Conservation (phyloP, 371 early-diverging fungal species). For the Batkoa obscura region DNA sequence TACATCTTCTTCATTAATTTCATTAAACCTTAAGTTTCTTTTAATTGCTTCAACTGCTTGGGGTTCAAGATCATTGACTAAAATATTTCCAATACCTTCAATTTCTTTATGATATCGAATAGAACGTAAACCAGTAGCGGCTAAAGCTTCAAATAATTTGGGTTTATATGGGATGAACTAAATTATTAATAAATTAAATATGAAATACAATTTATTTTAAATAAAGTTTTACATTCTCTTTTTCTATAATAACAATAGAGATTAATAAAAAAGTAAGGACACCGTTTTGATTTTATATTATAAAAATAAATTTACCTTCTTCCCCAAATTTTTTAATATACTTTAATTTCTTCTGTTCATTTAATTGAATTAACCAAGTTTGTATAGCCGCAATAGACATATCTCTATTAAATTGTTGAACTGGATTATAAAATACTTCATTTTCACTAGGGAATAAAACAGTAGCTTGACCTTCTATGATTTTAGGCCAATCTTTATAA, state of each 20-base stretch:
- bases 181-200: neutral
- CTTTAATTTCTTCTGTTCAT: constrained; percentile 24
- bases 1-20: constrained; percentile 40
- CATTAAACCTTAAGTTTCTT: constrained; percentile 77
- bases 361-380: constrained; percentile 49
- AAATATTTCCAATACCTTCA: constrained; percentile 50
- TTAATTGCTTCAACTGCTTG: constrained; percentile 85
- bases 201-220: neutral
- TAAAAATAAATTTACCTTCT: neutral
- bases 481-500: no score
- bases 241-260: neutral
- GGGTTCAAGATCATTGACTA: constrained; percentile 85
- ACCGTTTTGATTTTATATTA: neutral
- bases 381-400: constrained; percentile 78
- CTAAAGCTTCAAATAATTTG: constrained; percentile 88
- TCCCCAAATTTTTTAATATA: constrained; percentile 11
- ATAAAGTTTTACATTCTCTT: neutral
- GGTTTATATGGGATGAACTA: constrained; percentile 15
- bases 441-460: constrained; percentile 75
- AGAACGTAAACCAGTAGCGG: constrained; percentile 96
- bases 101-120: constrained; percentile 97
- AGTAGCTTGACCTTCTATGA: constrained; percentile 70
- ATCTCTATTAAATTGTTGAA: constrained; percentile 89
- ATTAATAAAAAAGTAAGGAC: neutral
- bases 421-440: constrained; percentile 98